Base-by-base conservation (phyloP, 1,284 basidiomycete species). In the Leccinum ponderosum region DNA sequence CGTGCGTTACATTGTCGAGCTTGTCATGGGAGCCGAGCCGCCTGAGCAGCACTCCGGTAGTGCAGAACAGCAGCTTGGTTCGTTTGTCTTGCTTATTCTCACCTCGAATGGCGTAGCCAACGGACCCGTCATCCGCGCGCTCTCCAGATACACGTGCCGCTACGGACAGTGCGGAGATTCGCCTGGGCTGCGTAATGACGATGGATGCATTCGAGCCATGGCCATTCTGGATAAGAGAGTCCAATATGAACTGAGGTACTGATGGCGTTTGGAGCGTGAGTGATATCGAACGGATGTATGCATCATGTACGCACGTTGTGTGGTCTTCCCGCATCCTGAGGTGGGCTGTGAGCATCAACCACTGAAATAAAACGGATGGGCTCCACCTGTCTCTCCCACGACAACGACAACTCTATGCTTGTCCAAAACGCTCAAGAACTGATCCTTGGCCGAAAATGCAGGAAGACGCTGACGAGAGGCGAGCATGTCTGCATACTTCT, bases 31-130 rank as follows among this genome's bases (percentile, higher is more conserved):
- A 81, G n/a, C 87, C 85, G 6, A 98, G 77, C 12, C 94, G 83
- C 58, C 94, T 82, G 35, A 98, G 81, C 1, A 96, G 84, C 42
- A 98, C 91, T 78, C 95, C 96, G 3, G 94, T 98, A 0, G 95
- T 98, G 69, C 94, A 95, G 71, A 97, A 98, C 15, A 97, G 77
- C 6, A 97, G 75, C 65, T 91, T 89, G 1, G 93, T 95, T 37
- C 82, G 81, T 20, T 80, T 78, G 6, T 78, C 79, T 29, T 88
- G 84, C 62, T 87, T 91, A 35, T 85, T 87, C 75, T 97, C 94
- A n/a, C 96, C 95, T 57, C 95, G 85, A 62, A 97, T 95, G 1
- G 90, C 87, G 69, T 97, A 97, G 1, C 94, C 94, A 22, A 96
- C 90, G 6, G 91, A 90, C 11, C 87, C 89, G 63, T 95, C 92